Evolutionary conservation across 805 yeast genomes (phyloP).

Genomic region (Monosporozyma yasuniensis): DNA sequence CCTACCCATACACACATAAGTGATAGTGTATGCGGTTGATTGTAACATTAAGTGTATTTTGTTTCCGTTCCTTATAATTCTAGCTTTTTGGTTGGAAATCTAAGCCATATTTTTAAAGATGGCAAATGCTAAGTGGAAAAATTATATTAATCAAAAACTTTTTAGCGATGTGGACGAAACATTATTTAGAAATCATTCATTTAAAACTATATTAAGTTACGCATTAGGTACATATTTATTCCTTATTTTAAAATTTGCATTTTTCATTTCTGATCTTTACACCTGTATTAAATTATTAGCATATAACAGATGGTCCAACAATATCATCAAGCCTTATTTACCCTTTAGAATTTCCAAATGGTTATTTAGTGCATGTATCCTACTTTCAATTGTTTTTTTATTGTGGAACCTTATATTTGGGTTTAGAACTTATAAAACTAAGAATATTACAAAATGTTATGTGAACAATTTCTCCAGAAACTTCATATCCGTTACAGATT

Average conservation of each 20-base stretch:
- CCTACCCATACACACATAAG: neutral
- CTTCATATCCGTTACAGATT: constrained; percentile 47
- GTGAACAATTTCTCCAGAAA: constrained; percentile 54
- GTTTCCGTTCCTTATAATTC: neutral
- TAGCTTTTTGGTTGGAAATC: neutral
- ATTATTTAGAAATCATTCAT: constrained; percentile 16
- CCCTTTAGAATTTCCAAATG: constrained; percentile 48
- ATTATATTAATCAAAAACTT: constrained; percentile 20
- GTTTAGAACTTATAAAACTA: constrained; percentile 44
- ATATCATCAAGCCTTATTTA: constrained; percentile 38
- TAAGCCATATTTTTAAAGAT: constrained; percentile 3
- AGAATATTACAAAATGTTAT: constrained; percentile 61
- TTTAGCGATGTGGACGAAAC: constrained; percentile 19
- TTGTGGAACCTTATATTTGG: constrained; percentile 52
- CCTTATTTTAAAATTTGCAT: constrained; percentile 41
- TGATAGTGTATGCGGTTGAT: neutral
- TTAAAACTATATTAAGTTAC: constrained; percentile 18
- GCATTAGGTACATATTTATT: constrained; percentile 20
- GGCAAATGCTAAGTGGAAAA: constrained; percentile 23
- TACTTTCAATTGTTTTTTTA: constrained; percentile 53
- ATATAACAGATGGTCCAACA: constrained; percentile 56
- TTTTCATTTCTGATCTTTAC: constrained; percentile 64
- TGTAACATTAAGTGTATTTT: neutral
- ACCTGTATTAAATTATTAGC: constrained; percentile 68
- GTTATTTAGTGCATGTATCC: constrained; percentile 71